Conservation (phyloP, 192 early-diverging fungal species). For the Backusella luteola region DNA sequence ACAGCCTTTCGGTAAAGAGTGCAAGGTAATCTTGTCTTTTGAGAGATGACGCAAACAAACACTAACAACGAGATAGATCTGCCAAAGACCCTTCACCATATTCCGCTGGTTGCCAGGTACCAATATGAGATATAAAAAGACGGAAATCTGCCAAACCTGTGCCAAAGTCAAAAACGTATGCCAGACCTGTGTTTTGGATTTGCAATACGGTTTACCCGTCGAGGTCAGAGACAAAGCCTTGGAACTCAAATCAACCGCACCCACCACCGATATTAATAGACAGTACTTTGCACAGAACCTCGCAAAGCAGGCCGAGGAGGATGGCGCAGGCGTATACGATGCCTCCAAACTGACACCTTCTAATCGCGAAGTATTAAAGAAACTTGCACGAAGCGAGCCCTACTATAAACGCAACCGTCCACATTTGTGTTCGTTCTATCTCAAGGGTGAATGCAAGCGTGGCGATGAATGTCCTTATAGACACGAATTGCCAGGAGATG, state of each 20-base stretch:
- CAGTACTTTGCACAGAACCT: slow-evolving; percentile 85
- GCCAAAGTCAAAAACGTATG: slow-evolving; percentile 99
- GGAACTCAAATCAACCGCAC: slow-evolving; percentile 72
- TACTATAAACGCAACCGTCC: slow-evolving; percentile 90
- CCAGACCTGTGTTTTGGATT: slow-evolving; percentile 94
- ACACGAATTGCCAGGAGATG: slow-evolving; percentile 89
- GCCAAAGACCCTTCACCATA: slow-evolving; percentile 89
- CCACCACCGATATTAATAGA: slow-evolving; percentile 82
- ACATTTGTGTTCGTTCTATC: slow-evolving; percentile 96
- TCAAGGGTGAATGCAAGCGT: slow-evolving; percentile 91
- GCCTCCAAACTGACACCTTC: slow-evolving; percentile 70
- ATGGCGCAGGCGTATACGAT: slow-evolving; percentile 56
- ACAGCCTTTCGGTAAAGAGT: slow-evolving; percentile 70
- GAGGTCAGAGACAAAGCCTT: slow-evolving; percentile 92
- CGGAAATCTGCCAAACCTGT: slow-evolving; percentile 96
- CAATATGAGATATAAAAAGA: slow-evolving; percentile 97
- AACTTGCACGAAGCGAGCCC: slow-evolving; percentile 82
- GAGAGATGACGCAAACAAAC: no score
- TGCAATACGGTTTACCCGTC: slow-evolving; percentile 91
- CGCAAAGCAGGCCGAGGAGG: slow-evolving; percentile 54
- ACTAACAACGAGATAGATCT: slow-evolving; percentile 50
- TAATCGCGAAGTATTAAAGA: slow-evolving; percentile 72
- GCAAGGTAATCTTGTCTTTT: slow-evolving; percentile 51
- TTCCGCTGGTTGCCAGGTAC: slow-evolving; percentile 96
- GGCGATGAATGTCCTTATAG: slow-evolving; percentile 94